Evolutionary conservation across 2,329 filamentous ascomycete genomes (phyloP).

Genomic region (Exophiala viscosa): DNA sequence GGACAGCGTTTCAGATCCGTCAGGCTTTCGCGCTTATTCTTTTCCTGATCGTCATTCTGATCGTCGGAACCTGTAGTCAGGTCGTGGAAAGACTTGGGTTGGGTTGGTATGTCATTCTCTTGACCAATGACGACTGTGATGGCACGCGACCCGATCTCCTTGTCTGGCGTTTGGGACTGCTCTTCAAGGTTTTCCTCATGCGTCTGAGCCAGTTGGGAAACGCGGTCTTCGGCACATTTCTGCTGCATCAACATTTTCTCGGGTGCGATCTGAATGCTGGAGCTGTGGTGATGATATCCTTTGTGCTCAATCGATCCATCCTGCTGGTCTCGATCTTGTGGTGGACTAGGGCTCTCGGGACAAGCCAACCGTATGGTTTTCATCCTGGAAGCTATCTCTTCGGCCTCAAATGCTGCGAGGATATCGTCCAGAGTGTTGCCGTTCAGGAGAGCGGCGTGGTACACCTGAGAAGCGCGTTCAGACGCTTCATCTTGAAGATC

Average conservation of each 20-base stretch:
- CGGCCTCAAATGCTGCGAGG: constrained; percentile 16
- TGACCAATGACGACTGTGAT: background rate
- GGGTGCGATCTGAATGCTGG: constrained; percentile 6
- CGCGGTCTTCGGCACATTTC: background rate
- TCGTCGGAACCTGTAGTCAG: no score
- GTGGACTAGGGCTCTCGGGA: background rate
- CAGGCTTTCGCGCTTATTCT: background rate
- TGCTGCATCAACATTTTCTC: background rate
- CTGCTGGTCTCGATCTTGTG: background rate
- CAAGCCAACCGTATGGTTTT: background rate
- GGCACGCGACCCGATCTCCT: background rate
- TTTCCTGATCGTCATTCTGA: background rate
- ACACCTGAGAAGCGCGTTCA: constrained; percentile 15
- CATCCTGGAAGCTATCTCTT: background rate
- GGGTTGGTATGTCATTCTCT: background rate
- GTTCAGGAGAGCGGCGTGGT: constrained; percentile 18
- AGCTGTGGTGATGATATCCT: constrained; percentile 5
- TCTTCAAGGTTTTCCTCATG: background rate
- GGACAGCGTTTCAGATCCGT: constrained; percentile 11
- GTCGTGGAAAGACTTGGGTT: no score
- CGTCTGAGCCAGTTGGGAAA: background rate
- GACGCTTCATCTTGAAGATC: constrained; percentile 2
- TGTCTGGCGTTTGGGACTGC: background rate
- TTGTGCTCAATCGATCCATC: background rate
- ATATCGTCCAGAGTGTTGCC: constrained; percentile 18